A percentile compares a stretch with the other conserved stretches of the same genome.
These are phyloP conservation scores for Sindora glabra DNA, from an alignment of 306 rosid genomes.

Conservation along the genomic window DNA sequence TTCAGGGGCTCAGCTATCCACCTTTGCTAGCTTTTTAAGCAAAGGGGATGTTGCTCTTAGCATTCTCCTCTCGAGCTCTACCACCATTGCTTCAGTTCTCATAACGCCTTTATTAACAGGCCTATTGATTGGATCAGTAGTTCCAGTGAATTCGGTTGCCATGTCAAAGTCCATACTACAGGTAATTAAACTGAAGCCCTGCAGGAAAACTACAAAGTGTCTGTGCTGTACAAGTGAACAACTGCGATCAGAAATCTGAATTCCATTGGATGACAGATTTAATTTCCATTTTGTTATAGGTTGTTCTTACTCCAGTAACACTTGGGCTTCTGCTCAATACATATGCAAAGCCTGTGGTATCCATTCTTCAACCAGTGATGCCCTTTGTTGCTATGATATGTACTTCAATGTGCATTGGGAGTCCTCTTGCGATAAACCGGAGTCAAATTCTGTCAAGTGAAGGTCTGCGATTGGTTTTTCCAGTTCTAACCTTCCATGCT, in stretches of 20 bases:
- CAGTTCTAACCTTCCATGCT: constrained; percentile 64
- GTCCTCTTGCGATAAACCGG: constrained; percentile 87
- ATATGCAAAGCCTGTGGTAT: constrained; percentile 80
- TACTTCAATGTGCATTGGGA: constrained; percentile 92
- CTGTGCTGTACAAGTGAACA: neutral
- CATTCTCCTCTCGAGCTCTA: constrained; percentile 86
- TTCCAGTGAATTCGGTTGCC: constrained; percentile 88
- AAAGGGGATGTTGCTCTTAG: constrained; percentile 92
- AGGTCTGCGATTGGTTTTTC: constrained; percentile 72
- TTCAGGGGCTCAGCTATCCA: constrained; percentile 93
- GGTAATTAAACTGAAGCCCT: constrained; percentile 36
- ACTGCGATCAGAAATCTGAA: no score
- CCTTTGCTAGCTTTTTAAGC: constrained; percentile 88
- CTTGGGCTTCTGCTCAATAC: constrained; percentile 87
- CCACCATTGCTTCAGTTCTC: constrained; percentile 82
- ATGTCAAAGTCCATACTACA: constrained; percentile 96
- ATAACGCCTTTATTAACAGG: constrained; percentile 75
- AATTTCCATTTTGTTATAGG: constrained; percentile 43
- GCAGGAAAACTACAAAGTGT: neutral
- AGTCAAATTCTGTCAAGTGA: constrained; percentile 64
- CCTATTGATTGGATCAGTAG: constrained; percentile 78
- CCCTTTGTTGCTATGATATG: constrained; percentile 94
- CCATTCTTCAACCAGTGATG: constrained; percentile 76
- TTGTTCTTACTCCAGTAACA: constrained; percentile 78
- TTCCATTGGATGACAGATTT: neutral